Conservation (phyloP, 169 alveolate species). For the Cryptosporidium xiaoi region DNA sequence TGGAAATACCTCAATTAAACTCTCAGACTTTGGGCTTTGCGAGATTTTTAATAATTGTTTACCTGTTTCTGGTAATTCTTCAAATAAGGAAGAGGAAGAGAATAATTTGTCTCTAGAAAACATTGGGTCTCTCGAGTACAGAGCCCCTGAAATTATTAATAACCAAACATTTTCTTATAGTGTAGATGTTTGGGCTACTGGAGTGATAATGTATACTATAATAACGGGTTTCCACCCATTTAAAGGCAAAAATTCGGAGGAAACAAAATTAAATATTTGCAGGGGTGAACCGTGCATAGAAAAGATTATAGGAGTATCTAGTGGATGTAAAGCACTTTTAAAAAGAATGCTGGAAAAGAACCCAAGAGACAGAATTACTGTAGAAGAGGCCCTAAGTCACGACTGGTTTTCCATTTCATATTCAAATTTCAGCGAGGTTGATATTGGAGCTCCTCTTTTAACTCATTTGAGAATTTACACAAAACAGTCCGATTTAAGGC, state of each 20-base stretch:
- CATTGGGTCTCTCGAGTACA: slow-evolving; percentile 10
- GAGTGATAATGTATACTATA: slow-evolving; percentile 69
- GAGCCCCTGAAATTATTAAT: slow-evolving; percentile 62
- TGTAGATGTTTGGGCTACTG: slow-evolving; percentile 75
- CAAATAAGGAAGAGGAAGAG: neutral
- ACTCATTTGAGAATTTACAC: slow-evolving; percentile 42
- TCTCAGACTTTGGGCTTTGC: slow-evolving; percentile 88
- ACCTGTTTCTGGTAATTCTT: neutral
- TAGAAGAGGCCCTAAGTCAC: slow-evolving; percentile 59
- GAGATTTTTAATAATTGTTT: slow-evolving; percentile 36
- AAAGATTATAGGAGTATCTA: slow-evolving; percentile 20
- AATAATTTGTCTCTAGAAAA: neutral
- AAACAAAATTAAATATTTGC: slow-evolving; percentile 43
- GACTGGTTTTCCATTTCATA: slow-evolving; percentile 54
- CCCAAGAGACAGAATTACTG: slow-evolving; percentile 41
- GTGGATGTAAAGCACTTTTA: slow-evolving; percentile 21
- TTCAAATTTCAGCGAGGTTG: slow-evolving; percentile 40
- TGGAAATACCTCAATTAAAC: slow-evolving; percentile 79
- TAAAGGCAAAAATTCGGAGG: slow-evolving; percentile 27
- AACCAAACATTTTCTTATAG: slow-evolving; percentile 58
- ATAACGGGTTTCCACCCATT: slow-evolving; percentile 75
- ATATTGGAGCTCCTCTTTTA: slow-evolving; percentile 26
- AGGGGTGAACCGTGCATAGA: slow-evolving; percentile 12
- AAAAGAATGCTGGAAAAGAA: slow-evolving; percentile 38
- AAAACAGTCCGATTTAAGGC: slow-evolving; percentile 35